Percentiles rank a stretch among this genome's conserved stretches.
These are phyloP conservation scores for Picea glauca DNA, from an alignment of 75 land plant genomes.

Conservation along the genomic window DNA sequence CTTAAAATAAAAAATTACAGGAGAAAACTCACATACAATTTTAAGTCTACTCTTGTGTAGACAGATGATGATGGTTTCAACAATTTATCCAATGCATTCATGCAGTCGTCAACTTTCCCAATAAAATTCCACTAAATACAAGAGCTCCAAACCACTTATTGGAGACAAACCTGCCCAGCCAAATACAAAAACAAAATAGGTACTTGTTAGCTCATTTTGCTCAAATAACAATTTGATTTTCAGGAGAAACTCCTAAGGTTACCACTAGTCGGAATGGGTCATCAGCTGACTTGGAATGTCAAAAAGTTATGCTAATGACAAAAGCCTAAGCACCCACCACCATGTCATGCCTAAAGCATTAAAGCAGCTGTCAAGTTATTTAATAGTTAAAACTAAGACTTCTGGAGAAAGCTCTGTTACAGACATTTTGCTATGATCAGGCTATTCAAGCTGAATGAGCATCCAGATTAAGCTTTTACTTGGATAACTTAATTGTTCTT, in stretches of 20 bases:
- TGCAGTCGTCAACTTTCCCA: slow-evolving; percentile 48
- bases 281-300: too few relatives aligned
- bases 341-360: not conserved
- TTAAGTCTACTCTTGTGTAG: not conserved
- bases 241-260: not conserved
- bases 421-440: too few relatives aligned
- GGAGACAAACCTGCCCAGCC: slow-evolving; percentile 68
- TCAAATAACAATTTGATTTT: not conserved
- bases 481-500: too few relatives aligned
- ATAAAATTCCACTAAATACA: slow-evolving; percentile 57
- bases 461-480: too few relatives aligned
- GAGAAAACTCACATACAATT: not conserved
- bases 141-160: slow-evolving; percentile 96
- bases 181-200: not conserved
- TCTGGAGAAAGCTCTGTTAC: too few relatives aligned
- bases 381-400: too few relatives aligned
- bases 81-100: slow-evolving; percentile 7
- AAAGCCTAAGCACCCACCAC: not conserved
- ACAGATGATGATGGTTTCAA: not conserved
- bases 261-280: not conserved
- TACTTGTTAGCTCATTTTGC: not conserved
- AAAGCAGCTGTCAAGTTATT: too few relatives aligned
- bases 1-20: too few relatives aligned
- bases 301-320: slow-evolving; percentile 1
- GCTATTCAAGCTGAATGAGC: too few relatives aligned